These are phyloP conservation scores for Exophiala mesophila DNA, from an alignment of 2,329 filamentous ascomycete species.

Conservation along the genomic window DNA sequence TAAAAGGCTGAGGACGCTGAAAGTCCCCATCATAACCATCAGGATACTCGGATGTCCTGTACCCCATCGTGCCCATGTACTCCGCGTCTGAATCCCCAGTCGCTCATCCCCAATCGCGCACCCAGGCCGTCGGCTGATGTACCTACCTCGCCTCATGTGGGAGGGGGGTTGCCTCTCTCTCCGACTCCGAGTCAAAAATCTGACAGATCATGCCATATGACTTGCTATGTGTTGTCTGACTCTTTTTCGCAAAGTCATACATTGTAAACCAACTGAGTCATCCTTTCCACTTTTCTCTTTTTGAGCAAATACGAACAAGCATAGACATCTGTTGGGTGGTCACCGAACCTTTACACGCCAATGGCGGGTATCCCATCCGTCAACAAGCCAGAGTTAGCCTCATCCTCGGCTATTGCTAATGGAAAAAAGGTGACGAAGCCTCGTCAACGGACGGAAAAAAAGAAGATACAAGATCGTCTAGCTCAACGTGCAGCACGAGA, in stretches of 20 bases:
- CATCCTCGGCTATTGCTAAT: not conserved
- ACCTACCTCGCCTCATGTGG: not conserved
- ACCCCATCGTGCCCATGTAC: not conserved
- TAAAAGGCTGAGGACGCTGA: too few species aligned
- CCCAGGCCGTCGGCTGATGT: not conserved
- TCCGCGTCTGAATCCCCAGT: not conserved
- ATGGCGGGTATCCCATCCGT: not conserved
- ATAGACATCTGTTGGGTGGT: too few species aligned
- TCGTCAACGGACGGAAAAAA: conserved; percentile 5
- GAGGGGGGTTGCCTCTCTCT: not conserved
- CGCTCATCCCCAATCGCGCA: not conserved
- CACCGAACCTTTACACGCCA: not conserved
- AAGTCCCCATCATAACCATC: too few species aligned
- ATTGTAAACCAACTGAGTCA: not conserved
- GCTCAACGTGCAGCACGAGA: conserved; percentile 20
- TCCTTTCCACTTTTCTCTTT: not conserved
- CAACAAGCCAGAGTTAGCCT: too few species aligned
- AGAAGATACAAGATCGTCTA: conserved; percentile 10
- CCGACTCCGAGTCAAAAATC: not conserved
- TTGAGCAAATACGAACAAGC: not conserved
- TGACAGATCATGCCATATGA: not conserved
- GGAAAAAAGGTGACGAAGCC: not conserved
- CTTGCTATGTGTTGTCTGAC: too few species aligned
- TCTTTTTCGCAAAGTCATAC: not conserved
- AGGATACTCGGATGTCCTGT: not conserved